Evolutionary conservation across 495 filamentous ascomycete species (phyloP).

Genomic region (Neurospora hispaniola): DNA sequence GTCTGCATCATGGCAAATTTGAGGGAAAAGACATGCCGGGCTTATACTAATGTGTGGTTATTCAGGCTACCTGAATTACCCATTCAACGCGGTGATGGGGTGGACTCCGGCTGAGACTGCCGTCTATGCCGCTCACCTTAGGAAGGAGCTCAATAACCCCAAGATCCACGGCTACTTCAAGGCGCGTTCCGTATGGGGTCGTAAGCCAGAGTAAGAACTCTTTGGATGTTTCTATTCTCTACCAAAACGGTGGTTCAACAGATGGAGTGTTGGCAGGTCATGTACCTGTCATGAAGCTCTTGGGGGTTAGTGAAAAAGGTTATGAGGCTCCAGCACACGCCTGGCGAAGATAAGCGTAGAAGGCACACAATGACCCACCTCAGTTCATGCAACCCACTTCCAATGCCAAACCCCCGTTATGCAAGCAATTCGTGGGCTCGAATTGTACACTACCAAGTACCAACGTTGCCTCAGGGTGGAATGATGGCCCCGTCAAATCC

Average conservation of each 20-base stretch:
- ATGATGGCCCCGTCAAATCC: neutral
- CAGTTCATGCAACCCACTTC: neutral
- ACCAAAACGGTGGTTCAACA: too few relatives aligned
- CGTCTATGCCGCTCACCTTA: slow-evolving; percentile 25
- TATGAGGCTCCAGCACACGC: too few relatives aligned
- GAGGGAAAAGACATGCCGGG: neutral
- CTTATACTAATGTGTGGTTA: neutral
- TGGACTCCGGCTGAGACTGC: slow-evolving; percentile 24
- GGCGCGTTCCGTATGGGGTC: slow-evolving; percentile 22
- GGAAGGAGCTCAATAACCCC: slow-evolving; percentile 20
- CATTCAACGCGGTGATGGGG: slow-evolving; percentile 13
- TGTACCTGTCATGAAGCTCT: too few relatives aligned
- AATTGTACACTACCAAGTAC: neutral
- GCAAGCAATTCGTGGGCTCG: neutral
- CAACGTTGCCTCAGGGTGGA: too few relatives aligned
- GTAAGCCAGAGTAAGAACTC: slow-evolving; percentile 17
- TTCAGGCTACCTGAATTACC: neutral
- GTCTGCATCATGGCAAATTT: too few relatives aligned
- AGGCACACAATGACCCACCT: too few relatives aligned
- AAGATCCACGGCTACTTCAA: slow-evolving; percentile 20
- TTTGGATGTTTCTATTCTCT: too few relatives aligned
- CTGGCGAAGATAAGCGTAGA: too few relatives aligned
- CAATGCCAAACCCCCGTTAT: neutral
- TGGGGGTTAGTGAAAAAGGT: too few relatives aligned
- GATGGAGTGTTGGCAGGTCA: too few relatives aligned